Evolutionary conservation across 2,329 filamentous ascomycete species (phyloP).

Genomic region (Penicillium sp.): DNA sequence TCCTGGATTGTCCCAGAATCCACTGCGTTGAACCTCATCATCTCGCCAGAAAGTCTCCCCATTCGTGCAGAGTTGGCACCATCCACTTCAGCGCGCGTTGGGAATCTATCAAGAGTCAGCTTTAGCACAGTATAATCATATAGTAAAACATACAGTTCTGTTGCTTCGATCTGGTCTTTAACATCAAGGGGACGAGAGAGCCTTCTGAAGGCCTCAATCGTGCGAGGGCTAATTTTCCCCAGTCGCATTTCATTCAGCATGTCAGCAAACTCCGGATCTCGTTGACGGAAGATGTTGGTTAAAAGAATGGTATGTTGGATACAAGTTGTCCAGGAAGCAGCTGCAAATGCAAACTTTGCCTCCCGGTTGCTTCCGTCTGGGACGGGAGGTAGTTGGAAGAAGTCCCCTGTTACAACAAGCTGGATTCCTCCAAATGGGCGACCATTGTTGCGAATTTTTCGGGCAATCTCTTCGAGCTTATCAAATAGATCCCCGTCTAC

Average conservation of each 20-base stretch:
- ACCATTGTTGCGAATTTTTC: constrained; percentile 82
- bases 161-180: constrained; percentile 73
- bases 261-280: constrained; percentile 79
- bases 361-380: constrained; percentile 67
- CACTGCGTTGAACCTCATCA: constrained; percentile 66
- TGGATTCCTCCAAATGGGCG: constrained; percentile 95
- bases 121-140: background rate
- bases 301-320: constrained; percentile 95
- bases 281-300: constrained; percentile 94
- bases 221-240: constrained; percentile 73
- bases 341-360: constrained; percentile 90
- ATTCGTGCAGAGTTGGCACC: constrained; percentile 76
- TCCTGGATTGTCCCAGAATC: constrained; percentile 72
- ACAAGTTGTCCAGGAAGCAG: constrained; percentile 83
- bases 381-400: constrained; percentile 94
- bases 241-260: constrained; percentile 99
- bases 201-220: constrained; percentile 71
- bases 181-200: constrained; percentile 70
- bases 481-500: constrained; percentile 96
- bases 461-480: constrained; percentile 85
- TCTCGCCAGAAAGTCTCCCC: constrained; percentile 65
- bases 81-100: constrained; percentile 86
- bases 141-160: constrained; percentile 64
- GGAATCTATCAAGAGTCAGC: constrained; percentile 59
- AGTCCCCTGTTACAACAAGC: constrained; percentile 91